Percentiles rank a stretch among this genome's conserved stretches.
phyloP scores from a whole-genome alignment of 2,329 filamentous ascomycete genomes.

The Fusarium tricinctum region DNA sequence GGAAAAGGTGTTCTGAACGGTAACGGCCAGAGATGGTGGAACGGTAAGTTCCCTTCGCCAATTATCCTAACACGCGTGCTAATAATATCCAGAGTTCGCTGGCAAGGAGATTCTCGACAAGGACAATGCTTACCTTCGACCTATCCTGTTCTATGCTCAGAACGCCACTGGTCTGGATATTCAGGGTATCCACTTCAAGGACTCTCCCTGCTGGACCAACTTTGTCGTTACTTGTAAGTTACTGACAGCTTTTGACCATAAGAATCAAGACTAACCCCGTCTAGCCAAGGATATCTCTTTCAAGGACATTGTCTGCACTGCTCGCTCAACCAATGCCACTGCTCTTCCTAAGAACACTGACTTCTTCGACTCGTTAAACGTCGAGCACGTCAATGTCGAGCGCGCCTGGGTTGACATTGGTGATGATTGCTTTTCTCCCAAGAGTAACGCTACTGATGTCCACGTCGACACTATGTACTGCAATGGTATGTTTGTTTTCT shows the following conservation, averaged over 20 bases:
- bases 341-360: constrained; percentile 71
- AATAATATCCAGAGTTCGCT: constrained; percentile 24
- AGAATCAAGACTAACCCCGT: not conserved
- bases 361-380: constrained; percentile 75
- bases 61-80: not conserved
- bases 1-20: constrained; percentile 61
- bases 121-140: constrained; percentile 68
- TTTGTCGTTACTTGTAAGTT: constrained; percentile 69
- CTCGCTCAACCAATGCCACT: constrained; percentile 43
- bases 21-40: constrained; percentile 40
- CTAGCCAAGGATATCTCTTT: constrained; percentile 43
- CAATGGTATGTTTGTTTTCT: constrained; percentile 57
- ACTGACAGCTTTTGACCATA: constrained; percentile 62
- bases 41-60: constrained; percentile 3
- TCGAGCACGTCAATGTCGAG: constrained; percentile 68
- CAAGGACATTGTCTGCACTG: constrained; percentile 44
- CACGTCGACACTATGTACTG: constrained; percentile 73
- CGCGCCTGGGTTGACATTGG: constrained; percentile 67
- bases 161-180: constrained; percentile 71
- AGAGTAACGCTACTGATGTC: constrained; percentile 70
- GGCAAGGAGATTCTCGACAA: constrained; percentile 61
- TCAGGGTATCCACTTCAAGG: constrained; percentile 70
- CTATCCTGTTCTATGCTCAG: constrained; percentile 72
- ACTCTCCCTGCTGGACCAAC: constrained; percentile 75
- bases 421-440: constrained; percentile 74